phyloP scores from a whole-genome alignment of 305 asterid species.

The Fraxinus nigra region DNA sequence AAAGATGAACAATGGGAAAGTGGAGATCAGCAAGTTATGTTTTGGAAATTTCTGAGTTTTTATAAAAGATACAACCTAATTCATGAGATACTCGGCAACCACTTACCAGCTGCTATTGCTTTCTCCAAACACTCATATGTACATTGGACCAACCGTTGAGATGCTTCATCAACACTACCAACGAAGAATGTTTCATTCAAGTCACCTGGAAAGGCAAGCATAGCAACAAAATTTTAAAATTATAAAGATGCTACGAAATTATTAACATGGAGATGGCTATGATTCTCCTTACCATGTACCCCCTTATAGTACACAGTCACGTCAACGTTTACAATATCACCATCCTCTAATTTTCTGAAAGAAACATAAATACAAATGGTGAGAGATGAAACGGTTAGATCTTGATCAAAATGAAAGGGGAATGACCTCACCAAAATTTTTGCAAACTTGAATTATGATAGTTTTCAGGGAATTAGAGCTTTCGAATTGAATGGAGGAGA shows the following conservation, averaged over 20 bases:
- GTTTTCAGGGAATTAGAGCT: background rate
- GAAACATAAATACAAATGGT: constrained; percentile 17
- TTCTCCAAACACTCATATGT: constrained; percentile 95
- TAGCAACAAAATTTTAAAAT: background rate
- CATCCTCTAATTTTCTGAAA: constrained; percentile 91
- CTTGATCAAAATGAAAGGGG: constrained; percentile 6
- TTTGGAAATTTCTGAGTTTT: background rate
- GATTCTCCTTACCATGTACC: constrained; percentile 67
- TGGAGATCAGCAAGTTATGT: background rate
- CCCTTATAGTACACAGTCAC: constrained; percentile 87
- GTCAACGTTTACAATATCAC: constrained; percentile 94
- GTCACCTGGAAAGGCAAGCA: constrained; percentile 64
- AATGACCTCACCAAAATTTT: background rate
- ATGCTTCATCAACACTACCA: constrained; percentile 90
- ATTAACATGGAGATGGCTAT: background rate
- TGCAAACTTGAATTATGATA: background rate
- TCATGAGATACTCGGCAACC: constrained; percentile 1
- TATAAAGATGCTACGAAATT: background rate
- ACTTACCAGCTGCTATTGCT: constrained; percentile 83
- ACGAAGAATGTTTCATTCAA: constrained; percentile 92
- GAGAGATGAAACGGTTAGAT: constrained; percentile 4
- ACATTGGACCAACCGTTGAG: constrained; percentile 77
- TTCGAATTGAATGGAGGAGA: background rate
- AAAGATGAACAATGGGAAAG: background rate
- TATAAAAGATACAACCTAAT: background rate